These are phyloP conservation scores for Sclerotinia glacialis DNA, from an alignment of 2,329 filamentous ascomycete genomes.

Conservation along the genomic window DNA sequence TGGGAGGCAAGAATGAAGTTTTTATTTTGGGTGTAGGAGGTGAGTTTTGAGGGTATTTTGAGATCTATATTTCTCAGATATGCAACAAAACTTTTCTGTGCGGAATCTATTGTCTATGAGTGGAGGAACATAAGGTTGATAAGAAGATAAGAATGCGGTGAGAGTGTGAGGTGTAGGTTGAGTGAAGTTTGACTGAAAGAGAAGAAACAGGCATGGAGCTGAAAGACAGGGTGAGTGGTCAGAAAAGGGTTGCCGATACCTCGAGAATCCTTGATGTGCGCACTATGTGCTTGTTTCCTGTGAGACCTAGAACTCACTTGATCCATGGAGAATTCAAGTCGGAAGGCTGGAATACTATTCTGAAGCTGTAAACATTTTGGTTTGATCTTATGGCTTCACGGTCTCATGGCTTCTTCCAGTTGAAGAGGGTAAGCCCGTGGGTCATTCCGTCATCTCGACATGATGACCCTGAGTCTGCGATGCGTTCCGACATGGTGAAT, in stretches of 20 bases:
- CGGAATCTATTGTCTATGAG: background rate
- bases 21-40: background rate
- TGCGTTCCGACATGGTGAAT: background rate
- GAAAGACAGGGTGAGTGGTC: background rate
- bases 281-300: background rate
- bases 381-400: background rate
- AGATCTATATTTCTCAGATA: background rate
- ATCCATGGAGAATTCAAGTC: rapidly evolving
- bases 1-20: background rate
- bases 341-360: too few relatives aligned
- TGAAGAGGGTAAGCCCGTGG: background rate
- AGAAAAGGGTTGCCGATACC: too few relatives aligned
- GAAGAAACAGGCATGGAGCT: background rate
- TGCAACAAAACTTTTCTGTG: background rate
- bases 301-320: too few relatives aligned
- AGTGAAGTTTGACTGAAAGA: background rate
- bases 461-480: background rate
- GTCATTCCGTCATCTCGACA: background rate
- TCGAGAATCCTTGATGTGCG: background rate
- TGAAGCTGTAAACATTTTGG: background rate
- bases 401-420: background rate
- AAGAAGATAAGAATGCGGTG: background rate
- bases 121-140: background rate
- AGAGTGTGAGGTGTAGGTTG: background rate
- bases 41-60: background rate